A percentile compares a stretch with the other conserved stretches of the same genome.
Evolutionary conservation across 1,139 yeast genomes (phyloP).

Genomic region (Lodderomyces orthopsilosis): DNA sequence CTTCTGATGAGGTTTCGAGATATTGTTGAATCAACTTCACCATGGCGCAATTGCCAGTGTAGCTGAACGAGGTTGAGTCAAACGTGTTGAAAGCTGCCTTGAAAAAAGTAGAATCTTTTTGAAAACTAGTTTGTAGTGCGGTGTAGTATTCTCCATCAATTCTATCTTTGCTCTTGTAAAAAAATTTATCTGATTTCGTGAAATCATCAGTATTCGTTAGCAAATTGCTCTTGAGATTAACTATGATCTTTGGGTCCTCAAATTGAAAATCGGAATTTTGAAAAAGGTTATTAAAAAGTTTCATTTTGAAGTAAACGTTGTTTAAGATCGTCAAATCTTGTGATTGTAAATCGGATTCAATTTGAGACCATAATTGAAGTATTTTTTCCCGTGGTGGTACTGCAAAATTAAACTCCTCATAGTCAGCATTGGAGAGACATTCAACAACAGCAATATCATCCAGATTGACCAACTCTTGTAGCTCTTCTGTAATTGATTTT

Average conservation of each 20-base stretch:
- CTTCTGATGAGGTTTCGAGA: constrained; percentile 7
- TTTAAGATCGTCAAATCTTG: constrained; percentile 26
- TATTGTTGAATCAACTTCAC: constrained; percentile 16
- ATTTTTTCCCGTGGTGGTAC: constrained; percentile 6
- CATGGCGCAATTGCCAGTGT: constrained; percentile 25
- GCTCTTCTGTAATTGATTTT: constrained; percentile 2
- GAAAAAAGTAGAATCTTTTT: constrained; percentile 6
- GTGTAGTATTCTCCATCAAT: constrained; percentile 35
- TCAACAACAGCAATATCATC: constrained; percentile 11
- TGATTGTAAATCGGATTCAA: constrained; percentile 25
- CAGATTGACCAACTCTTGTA: constrained; percentile 2
- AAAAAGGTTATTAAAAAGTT: constrained; percentile 29
- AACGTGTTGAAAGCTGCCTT: constrained; percentile 16
- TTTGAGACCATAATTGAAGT: constrained; percentile 17
- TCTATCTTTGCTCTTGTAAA: constrained; percentile 45
- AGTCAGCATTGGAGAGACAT: constrained; percentile 11
- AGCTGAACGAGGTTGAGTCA: constrained; percentile 24
- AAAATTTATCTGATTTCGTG: constrained; percentile 26
- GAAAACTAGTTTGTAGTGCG: constrained; percentile 13
- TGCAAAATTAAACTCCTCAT: constrained; percentile 1
- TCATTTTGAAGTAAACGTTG: constrained; percentile 28
- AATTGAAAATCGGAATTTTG: constrained; percentile 7
- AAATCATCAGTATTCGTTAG: constrained; percentile 24
- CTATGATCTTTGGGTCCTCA: constrained; percentile 13
- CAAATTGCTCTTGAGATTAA: constrained; percentile 16